Conservation (phyloP, 139 green algal species). For the Asterochloris erici region DNA sequence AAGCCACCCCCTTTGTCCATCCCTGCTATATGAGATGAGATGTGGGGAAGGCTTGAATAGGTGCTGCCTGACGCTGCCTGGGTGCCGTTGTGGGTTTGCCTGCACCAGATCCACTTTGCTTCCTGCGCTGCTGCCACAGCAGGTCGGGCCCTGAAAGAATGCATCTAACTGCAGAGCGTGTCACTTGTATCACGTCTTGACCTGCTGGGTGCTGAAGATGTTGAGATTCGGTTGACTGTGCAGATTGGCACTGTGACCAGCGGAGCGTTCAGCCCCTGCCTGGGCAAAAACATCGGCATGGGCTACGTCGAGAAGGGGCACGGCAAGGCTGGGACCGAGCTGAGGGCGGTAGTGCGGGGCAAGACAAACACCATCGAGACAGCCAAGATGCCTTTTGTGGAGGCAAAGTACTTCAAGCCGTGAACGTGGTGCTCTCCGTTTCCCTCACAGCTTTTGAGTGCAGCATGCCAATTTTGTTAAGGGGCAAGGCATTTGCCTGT, state of each 20-base stretch:
- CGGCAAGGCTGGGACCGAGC: conserved; percentile 89
- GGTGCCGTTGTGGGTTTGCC: not conserved
- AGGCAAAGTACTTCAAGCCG: conserved; percentile 82
- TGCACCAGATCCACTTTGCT: not conserved
- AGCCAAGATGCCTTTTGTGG: conserved; percentile 99
- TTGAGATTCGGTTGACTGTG: not conserved
- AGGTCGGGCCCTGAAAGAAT: not conserved
- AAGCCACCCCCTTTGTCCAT: no score
- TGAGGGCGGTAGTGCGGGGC: conserved; percentile 93
- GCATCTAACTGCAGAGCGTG: not conserved
- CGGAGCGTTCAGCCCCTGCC: conserved; percentile 89
- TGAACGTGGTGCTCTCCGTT: no score
- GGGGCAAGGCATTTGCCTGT: no score
- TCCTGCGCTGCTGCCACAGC: not conserved
- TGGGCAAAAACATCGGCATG: conserved; percentile 99
- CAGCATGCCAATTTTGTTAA: no score
- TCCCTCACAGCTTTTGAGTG: no score
- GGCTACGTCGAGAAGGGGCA: conserved; percentile 91
- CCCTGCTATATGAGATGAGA: no score
- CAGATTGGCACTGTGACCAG: conserved; percentile 88
- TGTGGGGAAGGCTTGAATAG: no score
- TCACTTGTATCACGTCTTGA: not conserved
- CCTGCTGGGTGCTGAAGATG: not conserved
- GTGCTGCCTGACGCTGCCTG: no score
- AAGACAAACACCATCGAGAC: conserved; percentile 80